Evolutionary conservation across 345 rosid species (phyloP).

Genomic region (Citrus medica): DNA sequence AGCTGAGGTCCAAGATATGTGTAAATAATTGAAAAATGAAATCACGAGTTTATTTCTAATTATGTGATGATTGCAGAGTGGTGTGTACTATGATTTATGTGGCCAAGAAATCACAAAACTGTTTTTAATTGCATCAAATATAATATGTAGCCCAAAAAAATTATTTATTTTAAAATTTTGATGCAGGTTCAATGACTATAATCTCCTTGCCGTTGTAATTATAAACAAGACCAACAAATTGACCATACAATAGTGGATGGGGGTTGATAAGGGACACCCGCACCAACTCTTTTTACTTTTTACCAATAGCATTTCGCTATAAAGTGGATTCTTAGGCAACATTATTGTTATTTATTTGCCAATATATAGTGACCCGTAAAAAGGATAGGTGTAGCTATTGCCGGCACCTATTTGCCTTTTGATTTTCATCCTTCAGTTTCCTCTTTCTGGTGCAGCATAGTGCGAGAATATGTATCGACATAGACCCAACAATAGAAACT

Average conservation of each 20-base stretch:
- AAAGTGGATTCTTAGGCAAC: background rate
- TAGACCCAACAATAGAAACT: background rate
- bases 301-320: background rate
- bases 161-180: too few species aligned
- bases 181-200: background rate
- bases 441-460: background rate
- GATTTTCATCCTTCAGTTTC: background rate
- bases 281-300: background rate
- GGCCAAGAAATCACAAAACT: background rate
- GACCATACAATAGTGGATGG: background rate
- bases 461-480: background rate
- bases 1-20: slow-evolving; percentile 1
- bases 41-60: slow-evolving; percentile 9
- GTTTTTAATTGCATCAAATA: background rate
- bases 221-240: too few species aligned
- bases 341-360: background rate
- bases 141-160: background rate
- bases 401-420: background rate
- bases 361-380: background rate
- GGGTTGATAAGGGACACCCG: background rate
- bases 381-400: background rate
- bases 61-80: slow-evolving; percentile 9
- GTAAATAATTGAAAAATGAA: slow-evolving; percentile 19
- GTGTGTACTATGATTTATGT: background rate
- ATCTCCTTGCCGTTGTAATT: too few species aligned